Conservation (phyloP, 345 rosid genomes). For the Theobroma cacao region DNA sequence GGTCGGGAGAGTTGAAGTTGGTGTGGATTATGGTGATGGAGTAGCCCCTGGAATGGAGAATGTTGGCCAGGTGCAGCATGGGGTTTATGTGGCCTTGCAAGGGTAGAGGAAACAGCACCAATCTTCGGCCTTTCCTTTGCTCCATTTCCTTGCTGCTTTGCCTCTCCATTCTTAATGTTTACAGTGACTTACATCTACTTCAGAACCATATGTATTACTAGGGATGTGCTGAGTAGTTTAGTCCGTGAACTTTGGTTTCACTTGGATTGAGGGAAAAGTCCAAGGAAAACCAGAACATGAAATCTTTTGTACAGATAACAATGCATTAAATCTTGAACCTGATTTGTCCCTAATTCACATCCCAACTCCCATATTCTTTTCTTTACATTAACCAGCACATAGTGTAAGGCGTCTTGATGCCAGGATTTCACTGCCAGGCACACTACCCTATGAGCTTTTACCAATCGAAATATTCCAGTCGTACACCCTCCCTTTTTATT, state of each 20-base stretch:
- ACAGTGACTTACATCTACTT: not conserved
- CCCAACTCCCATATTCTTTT: not conserved
- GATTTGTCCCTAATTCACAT: not conserved
- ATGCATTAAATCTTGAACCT: conserved; percentile 9
- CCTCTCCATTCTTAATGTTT: conserved; percentile 6
- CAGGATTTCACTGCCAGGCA: not conserved
- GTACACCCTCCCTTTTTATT: too few relatives aligned
- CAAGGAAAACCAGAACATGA: not conserved
- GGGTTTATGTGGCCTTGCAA: conserved; percentile 41
- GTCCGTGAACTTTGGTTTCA: not conserved
- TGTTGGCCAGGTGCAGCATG: conserved; percentile 37
- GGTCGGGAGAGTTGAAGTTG: conserved; percentile 31
- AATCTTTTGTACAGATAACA: not conserved
- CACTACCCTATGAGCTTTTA: not conserved
- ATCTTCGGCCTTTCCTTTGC: conserved; percentile 23
- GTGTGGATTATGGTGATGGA: conserved; percentile 33
- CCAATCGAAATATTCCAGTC: too few relatives aligned
- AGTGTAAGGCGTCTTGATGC: not conserved
- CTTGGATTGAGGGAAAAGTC: not conserved
- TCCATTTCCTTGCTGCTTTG: conserved; percentile 17
- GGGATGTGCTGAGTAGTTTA: not conserved
- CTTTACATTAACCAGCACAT: not conserved
- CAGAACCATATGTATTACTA: not conserved
- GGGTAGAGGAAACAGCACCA: conserved; percentile 46
- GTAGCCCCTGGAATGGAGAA: conserved; percentile 34